Evolutionary conservation across 2,329 filamentous ascomycete genomes (phyloP), one percentile per base, ranked within the genome.

Genomic region (Diaporthe destruens): DNA sequence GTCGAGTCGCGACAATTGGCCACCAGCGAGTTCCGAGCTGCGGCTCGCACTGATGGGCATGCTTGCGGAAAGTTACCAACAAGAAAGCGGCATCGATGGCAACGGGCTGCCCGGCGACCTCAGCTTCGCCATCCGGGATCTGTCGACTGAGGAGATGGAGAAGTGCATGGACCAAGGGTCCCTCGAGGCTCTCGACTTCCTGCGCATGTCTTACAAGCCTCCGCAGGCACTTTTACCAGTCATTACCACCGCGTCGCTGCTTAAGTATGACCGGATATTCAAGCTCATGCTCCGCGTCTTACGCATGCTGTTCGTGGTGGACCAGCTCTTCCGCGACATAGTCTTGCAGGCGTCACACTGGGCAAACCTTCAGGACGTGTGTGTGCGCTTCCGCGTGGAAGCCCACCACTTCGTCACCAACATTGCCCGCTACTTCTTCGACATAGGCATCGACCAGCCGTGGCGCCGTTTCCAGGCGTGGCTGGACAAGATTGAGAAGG

Each of bases 1-100:
- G 0, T 93, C 93, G n/a, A 90, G 89, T 2, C 89, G 94, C 77
- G 91, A 94, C 71, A 94, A 88, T 42, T 98, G 96, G 96, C 96
- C 96, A 34, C 96, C 96, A 6, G 95, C 95, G 32, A 97, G 94
- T 80, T 98, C 95, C 0, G 96, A 98, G 80, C 84, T 99, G n/a
- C 90, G 95, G 12, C 86, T 98, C 6, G 94, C 94, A 0, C 86
- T 99, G 23, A 97, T 95, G 88, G 95, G 94, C 0, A 88, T 98
- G 0, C 84, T 98, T 8, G 88, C 89, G 2, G 95, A 98, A 75
- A 94, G 90, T 75, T 94, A 94, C 76, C 82, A 77, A 75, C 71
- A 39, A 72, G 77, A 55, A 65, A 67, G 70, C 49, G 56, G 53
- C 25, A 44, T 11, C 16, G 70, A 51, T 39, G 11, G 34, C 59